phyloP scores from a whole-genome alignment of 2,329 filamentous ascomycete genomes.

The Colletotrichum plurivorum region DNA sequence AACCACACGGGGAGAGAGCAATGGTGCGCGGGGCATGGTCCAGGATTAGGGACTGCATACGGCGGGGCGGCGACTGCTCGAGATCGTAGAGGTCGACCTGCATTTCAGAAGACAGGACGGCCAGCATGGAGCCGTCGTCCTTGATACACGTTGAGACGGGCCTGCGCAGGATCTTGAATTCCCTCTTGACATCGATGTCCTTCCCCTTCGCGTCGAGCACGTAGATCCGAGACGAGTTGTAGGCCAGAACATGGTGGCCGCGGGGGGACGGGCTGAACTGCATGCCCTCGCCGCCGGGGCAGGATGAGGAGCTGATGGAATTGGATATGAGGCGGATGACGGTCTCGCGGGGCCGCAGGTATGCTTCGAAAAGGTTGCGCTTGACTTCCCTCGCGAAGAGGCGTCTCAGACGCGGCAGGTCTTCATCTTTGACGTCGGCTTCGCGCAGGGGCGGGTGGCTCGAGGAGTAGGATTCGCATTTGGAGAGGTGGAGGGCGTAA shows the following conservation, averaged over 20 bases:
- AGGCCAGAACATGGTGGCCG: slow-evolving; percentile 81
- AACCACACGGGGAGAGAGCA: slow-evolving; percentile 84
- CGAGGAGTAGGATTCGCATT: slow-evolving; percentile 71
- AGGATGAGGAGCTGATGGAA: slow-evolving; percentile 86
- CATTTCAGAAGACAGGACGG: slow-evolving; percentile 85
- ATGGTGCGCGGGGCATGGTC: slow-evolving; percentile 85
- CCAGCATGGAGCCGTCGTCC: slow-evolving; percentile 82
- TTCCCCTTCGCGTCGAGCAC: slow-evolving; percentile 77
- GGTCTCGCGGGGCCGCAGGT: slow-evolving; percentile 78
- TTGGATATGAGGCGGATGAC: slow-evolving; percentile 86
- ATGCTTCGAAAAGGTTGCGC: slow-evolving; percentile 83
- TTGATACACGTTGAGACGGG: slow-evolving; percentile 84
- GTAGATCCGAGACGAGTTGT: slow-evolving; percentile 88
- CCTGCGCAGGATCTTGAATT: slow-evolving; percentile 83
- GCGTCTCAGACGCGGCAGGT: slow-evolving; percentile 73
- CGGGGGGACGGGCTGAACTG: slow-evolving; percentile 85
- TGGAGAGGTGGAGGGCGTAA: slow-evolving; percentile 73
- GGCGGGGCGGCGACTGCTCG: slow-evolving; percentile 72
- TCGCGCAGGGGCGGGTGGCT: slow-evolving; percentile 59
- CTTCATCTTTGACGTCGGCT: slow-evolving; percentile 57
- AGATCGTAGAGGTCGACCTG: slow-evolving; percentile 91
- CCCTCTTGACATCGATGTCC: slow-evolving; percentile 76
- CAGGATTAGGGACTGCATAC: slow-evolving; percentile 81
- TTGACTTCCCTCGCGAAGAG: slow-evolving; percentile 80
- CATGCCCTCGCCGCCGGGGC: slow-evolving; percentile 87